Evolutionary conservation across 371 early-diverging fungal species (phyloP), one percentile per base, ranked within the genome.

Genomic region (Dichotomocladium elegans): DNA sequence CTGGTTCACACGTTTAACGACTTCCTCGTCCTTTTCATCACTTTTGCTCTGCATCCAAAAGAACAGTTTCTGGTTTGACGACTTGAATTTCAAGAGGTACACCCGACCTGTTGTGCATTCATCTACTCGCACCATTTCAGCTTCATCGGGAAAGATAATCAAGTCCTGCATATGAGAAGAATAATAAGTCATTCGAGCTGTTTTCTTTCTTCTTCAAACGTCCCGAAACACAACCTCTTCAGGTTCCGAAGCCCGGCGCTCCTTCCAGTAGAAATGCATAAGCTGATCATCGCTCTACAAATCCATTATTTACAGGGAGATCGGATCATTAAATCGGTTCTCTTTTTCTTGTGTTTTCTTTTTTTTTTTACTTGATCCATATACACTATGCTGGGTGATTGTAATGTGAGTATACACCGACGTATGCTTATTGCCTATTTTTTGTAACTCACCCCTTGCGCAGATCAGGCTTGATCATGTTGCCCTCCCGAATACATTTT

Each of bases 41-140:
- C 79, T 77, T 27, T 78, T 69, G 45, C 77, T 82, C 58, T 92
- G 92, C 75, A 90, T 82, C 92, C 92, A 92, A 53, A 87, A 89
- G 66, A 92, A 91, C 40, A 79, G 61, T 29, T 83, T 81, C 60
- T 83, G 83, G 57, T 74, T 70, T 4, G 90, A 88, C 0, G 90
- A 83, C 64, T 82, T 82, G 70, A 88, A 91, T 60, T 82, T 80
- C 30, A 92, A 74, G 29, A 89, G 66, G 59, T 82, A 81, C 0
- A 90, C 91, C 44, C 91, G 88, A 8, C 83, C 92, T 25, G 77
- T 79, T 5, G 89, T 78, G 55, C 83, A 84, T 62, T 90, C 78
- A 33, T 60, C 49, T 5, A 91, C 89, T 11, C 69, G 70, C 19
- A 77, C 63, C 17, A 89, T 64, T 40, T 82, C 82, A 17, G 89